These are phyloP conservation scores for Ceratocystis cubensis DNA, from an alignment of 2,329 filamentous ascomycete genomes.

Conservation along the genomic window DNA sequence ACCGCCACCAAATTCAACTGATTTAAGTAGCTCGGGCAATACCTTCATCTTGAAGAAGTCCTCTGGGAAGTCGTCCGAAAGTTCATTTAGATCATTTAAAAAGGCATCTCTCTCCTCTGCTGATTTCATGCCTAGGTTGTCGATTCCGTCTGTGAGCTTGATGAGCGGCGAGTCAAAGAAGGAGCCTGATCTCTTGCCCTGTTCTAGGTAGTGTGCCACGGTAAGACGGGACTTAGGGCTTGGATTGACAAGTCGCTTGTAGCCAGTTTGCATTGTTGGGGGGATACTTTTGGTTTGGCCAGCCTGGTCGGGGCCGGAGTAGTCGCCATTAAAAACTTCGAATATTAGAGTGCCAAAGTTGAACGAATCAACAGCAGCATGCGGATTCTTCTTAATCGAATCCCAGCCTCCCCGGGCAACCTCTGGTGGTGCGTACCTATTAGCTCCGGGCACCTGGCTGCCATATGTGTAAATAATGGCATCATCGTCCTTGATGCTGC, in stretches of 20 bases:
- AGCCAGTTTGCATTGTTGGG: slow-evolving; percentile 76
- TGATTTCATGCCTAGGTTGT: slow-evolving; percentile 79
- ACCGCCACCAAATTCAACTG: slow-evolving; percentile 94
- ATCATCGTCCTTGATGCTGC: slow-evolving; percentile 91
- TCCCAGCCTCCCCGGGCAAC: slow-evolving; percentile 84
- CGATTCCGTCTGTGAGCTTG: slow-evolving; percentile 81
- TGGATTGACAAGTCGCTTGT: slow-evolving; percentile 75
- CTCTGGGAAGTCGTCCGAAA: slow-evolving; percentile 89
- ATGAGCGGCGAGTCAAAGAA: slow-evolving; percentile 94
- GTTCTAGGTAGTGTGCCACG: slow-evolving; percentile 75
- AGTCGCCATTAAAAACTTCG: slow-evolving; percentile 84
- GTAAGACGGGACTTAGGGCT: slow-evolving; percentile 83
- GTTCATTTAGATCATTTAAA: slow-evolving; percentile 65
- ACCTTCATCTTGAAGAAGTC: slow-evolving; percentile 98
- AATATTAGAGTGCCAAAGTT: slow-evolving; percentile 72
- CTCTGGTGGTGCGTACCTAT: slow-evolving; percentile 76
- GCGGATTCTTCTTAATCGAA: slow-evolving; percentile 66
- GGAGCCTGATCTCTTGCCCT: slow-evolving; percentile 65
- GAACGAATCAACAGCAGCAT: slow-evolving; percentile 76
- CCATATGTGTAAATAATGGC: slow-evolving; percentile 89
- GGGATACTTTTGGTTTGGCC: slow-evolving; percentile 79
- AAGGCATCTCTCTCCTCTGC: slow-evolving; percentile 76
- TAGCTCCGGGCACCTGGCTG: slow-evolving; percentile 72
- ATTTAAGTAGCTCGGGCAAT: slow-evolving; percentile 89
- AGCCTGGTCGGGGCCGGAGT: slow-evolving; percentile 62